Base-by-base conservation (phyloP, 495 filamentous ascomycete genomes). In the Articulospora tetracladia region DNA sequence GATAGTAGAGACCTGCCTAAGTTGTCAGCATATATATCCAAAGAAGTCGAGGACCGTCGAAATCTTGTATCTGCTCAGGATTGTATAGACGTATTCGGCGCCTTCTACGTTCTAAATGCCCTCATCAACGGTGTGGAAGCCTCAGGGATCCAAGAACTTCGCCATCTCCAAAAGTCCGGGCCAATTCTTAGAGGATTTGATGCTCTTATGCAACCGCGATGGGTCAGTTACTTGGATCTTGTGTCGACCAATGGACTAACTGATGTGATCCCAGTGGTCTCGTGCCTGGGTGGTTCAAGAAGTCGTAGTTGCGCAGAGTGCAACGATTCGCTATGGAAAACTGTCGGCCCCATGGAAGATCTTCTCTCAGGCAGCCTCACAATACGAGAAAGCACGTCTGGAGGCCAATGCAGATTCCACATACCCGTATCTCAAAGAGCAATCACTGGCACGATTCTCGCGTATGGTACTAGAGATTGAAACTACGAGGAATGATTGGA, bases 391-490 rank as follows among this genome's bases (percentile, higher is more conserved):
- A 6, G 39, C 27, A 4, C 55, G 61, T n/a, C 24, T 59, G 3
- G 39, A 19, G 34, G 20, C 24, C 15, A 59, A 63, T 27, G 20
- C 47, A 3, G 61, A 55, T 28, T 23, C 41, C 28, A 11, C 44
- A 11, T 24, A 28, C 2, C 26, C 61, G 19, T 49, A 46, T 1
- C 47, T 60, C 8, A 63, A 51, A 1, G 47, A 51, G 30, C 57
- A 63, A 0, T 47, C 44, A 12, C 55, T 63, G 44, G 52, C 34
- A 49, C 61, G 53, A 20, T 63, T 63, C 28, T 39, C 57, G 15
- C 61, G 61, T 28, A 46, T 54, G 15, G 47, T 68, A 6, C 41
- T 62, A 27, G 62, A 68, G 30, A 68, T 68, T 23, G 62, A 68
- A 54, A 52, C 62, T 10, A 59, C 65, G 11, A 49, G 51, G 28